Evolutionary conservation across 1,139 yeast genomes (phyloP), one percentile per base, ranked within the genome.

Genomic region (Saccharomyces hybrid): DNA sequence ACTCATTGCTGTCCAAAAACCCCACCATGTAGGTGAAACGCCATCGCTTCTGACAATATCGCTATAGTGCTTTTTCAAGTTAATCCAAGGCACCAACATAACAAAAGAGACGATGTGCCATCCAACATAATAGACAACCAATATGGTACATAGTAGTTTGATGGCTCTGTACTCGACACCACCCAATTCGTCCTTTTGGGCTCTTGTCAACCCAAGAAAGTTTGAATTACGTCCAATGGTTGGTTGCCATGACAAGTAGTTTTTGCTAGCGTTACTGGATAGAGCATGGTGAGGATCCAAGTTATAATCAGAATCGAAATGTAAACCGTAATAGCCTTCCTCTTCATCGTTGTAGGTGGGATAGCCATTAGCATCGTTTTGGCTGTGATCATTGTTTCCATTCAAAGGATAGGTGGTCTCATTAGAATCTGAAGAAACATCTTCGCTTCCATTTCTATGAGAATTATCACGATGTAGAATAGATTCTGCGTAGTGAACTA

Each of bases 91-190:
- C 5, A 85, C 71, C 32, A 86, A 70, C 58, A 84, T 74, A 0
- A 83, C 63, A 49, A 84, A 70, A 0, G 83, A 83, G 11, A 89
- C 52, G 3, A 88, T 58, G 63, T 86, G 91, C 64, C 88, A 83
- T 0, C 96, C 96, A 54, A 89, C 60, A 64, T 87, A 90, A 68
- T 88, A 93, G 1, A 69, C 55, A 1, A 83, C 69, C 26, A 93
- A 73, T 49, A 93, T 80, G 62, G 80, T 81, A 54, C 88, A 82
- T 55, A 93, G 73, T 13, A 90, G 73, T 65, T 89, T 89, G 54
- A 88, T 79, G 0, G 99, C 90, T 51, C 98, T 79, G 67, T 93
- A 95, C 67, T 93, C 99, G 11, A 93, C 97, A 53, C 99, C 99
- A 34, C 99, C 99, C 48, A 93, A 73, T 69, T 93, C 99, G 57